Evolutionary conservation across 768 basidiomycete genomes (phyloP), one percentile per base, ranked within the genome.

Genomic region (Tephrocybe sp.): DNA sequence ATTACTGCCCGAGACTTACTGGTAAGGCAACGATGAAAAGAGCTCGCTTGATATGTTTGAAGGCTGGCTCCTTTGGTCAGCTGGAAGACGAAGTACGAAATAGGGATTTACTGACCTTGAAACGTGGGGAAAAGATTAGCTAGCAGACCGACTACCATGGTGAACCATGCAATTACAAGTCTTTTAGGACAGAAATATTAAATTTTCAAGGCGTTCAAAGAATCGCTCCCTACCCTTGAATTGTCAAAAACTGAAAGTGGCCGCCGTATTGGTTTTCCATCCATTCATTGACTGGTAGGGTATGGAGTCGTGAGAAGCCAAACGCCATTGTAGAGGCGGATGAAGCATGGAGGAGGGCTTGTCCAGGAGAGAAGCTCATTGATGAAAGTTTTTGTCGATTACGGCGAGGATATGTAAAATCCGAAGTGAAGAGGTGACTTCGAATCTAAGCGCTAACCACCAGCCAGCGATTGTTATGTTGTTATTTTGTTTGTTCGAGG

Each of bases 221-320:
- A n/a, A n/a, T n/a, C n/a, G n/a, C n/a, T n/a, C n/a, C n/a, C 17
- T 54, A 84, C 89, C 87, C 88, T 67, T 89, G 83, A 57, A 91
- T 87, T 0, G 91, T 93, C 48, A 93, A 69, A 61, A 80, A 93
- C 63, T 86, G 85, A 41, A 76, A 78, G 57, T 83, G 81, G 0
- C 88, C 88, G 1, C 86, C 86, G 56, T 76, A 79, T 58, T 80
- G 81, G 2, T 57, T 49, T 1, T 53, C 50, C 34, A 84, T 75
- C 55, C 65, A 70, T 1, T 51, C 50, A 46, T 65, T 59, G 4
- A 70, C 53, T 15, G 55, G 48, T 10, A 74, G 54, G 4, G 47
- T 50, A 32, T 58, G 52, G 3, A 77, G 52, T 32, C 63, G 62
- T 2, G 58, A 47, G 50, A 64, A 76, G 7, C 75, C 76, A 51